Percentiles rank a stretch among this genome's conserved stretches.
Evolutionary conservation across 495 filamentous ascomycete genomes (phyloP).

Genomic region (Beverwykella pulmonaria): DNA sequence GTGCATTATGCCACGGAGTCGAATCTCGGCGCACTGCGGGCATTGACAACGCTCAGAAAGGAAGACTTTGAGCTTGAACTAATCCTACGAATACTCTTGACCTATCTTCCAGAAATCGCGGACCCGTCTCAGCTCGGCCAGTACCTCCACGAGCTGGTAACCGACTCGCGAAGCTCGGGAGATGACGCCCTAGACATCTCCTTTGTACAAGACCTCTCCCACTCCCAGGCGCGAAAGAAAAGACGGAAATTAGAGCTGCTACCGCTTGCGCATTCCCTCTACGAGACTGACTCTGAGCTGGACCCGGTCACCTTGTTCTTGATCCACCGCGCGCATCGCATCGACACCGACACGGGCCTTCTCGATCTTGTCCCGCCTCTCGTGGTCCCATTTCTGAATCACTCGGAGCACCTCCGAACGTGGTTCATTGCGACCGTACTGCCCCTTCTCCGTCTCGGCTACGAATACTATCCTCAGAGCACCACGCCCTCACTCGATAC

Average conservation of each 20-base stretch:
- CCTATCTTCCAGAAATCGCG: slow-evolving; percentile 77
- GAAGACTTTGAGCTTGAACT: slow-evolving; percentile 66
- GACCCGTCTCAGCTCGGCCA: slow-evolving; percentile 65
- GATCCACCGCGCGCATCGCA: slow-evolving; percentile 70
- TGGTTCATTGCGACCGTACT: slow-evolving; percentile 80
- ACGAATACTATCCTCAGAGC: slow-evolving; percentile 77
- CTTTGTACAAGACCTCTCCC: slow-evolving; percentile 62
- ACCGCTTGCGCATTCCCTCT: slow-evolving; percentile 52
- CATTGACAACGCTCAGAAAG: slow-evolving; percentile 61
- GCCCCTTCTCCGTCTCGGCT: slow-evolving; percentile 77
- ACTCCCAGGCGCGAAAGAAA: slow-evolving; percentile 66
- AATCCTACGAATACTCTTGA: slow-evolving; percentile 78
- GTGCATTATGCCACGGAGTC: slow-evolving; percentile 59
- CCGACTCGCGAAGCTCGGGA: slow-evolving; percentile 39
- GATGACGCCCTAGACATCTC: slow-evolving; percentile 57
- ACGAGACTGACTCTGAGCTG: slow-evolving; percentile 47
- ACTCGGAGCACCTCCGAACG: slow-evolving; percentile 64
- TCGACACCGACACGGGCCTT: slow-evolving; percentile 78
- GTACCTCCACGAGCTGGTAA: slow-evolving; percentile 59
- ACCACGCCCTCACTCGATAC: slow-evolving; percentile 57
- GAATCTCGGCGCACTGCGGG: slow-evolving; percentile 64
- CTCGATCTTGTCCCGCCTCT: slow-evolving; percentile 72
- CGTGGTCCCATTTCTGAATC: slow-evolving; percentile 72
- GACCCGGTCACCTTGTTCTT: slow-evolving; percentile 72
- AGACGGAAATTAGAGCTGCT: slow-evolving; percentile 71